A percentile compares a stretch with the other conserved stretches of the same genome.
Evolutionary conservation across 1,284 basidiomycete species (phyloP).

Genomic region (Austropuccinia psidii): DNA sequence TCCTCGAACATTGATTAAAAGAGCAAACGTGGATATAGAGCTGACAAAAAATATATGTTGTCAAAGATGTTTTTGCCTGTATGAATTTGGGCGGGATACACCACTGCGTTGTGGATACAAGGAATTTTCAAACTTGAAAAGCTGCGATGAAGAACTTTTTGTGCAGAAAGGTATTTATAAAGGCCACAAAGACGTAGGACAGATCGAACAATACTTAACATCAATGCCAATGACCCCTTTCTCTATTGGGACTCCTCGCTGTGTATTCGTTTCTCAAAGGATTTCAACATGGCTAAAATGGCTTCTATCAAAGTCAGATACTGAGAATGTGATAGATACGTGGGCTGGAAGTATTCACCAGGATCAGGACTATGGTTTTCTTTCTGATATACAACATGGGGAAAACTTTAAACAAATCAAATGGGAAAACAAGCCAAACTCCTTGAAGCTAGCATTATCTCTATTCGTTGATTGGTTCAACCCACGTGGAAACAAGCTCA

Average conservation of each 20-base stretch:
- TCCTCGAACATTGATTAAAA: background rate
- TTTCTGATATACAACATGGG: conserved; percentile 9
- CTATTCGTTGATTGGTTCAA: conserved; percentile 31
- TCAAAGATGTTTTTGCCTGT: background rate
- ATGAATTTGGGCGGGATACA: background rate
- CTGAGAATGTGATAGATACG: background rate
- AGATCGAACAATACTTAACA: background rate
- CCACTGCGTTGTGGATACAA: background rate
- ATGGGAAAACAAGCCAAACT: background rate
- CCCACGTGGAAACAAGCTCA: conserved; percentile 22
- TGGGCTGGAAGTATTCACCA: background rate
- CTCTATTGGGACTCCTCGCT: background rate
- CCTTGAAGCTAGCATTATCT: background rate
- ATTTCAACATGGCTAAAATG: conserved; percentile 9
- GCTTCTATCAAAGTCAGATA: conserved; percentile 12
- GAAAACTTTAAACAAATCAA: background rate
- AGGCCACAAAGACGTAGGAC: background rate
- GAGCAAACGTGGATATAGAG: background rate
- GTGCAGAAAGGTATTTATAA: background rate
- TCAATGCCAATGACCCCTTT: too few species aligned
- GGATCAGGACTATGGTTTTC: background rate
- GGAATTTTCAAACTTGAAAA: background rate
- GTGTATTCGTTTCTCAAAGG: background rate
- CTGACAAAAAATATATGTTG: conserved; percentile 2
- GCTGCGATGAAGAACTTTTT: background rate